Base-by-base conservation (phyloP, 371 early-diverging fungal genomes). In the Mucor saturninus region DNA sequence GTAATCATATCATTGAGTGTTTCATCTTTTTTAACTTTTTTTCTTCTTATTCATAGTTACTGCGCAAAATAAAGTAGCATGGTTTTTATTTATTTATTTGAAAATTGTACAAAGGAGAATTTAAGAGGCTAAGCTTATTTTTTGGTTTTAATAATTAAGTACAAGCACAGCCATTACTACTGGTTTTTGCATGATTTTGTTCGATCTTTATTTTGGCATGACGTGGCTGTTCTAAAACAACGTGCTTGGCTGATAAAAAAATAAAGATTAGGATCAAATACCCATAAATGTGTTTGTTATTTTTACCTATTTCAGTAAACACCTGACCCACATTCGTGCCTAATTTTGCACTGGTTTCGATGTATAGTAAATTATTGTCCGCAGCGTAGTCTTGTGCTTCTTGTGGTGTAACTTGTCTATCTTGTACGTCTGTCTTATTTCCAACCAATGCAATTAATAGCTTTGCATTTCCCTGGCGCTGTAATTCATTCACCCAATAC, bases 401-500 rank as follows among this genome's bases (percentile, higher is more conserved):
- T 48, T 95, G 54, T 80, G 78, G 46, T 67, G 74, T 6, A 4
- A 69, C 58, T 38, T 52, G 38, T 56, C 68, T 37, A 7, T 66
- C 61, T 63, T 59, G 89, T 64, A 96, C 70, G 68, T 98, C 98
- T 13, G 89, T 77, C 77, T 98, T 97, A 80, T 97, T 97, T 54
- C 97, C 99, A 15, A 96, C 96, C 64, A 99, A 77, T 30, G 96
- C 95, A 77, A 95, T 96, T 64, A 98, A 91, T 65, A 95, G 97
- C 71, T 88, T 86, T 50, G 92, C 88, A 72, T 92, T 97, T 54
- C 95, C 95, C 70, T 94, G 96, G 65, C 93, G 85, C 84, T 93
- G 92, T 56, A 98, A 79, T 70, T 99, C 99, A 65, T 94, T 91
- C 29, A 99, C 95, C 99, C 99, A 99, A 21, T 90, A 84, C 81